Percentiles rank a stretch among this genome's conserved stretches.
Conservation (phyloP, 1,284 basidiomycete genomes). For the Rhodotorula sp. region DNA sequence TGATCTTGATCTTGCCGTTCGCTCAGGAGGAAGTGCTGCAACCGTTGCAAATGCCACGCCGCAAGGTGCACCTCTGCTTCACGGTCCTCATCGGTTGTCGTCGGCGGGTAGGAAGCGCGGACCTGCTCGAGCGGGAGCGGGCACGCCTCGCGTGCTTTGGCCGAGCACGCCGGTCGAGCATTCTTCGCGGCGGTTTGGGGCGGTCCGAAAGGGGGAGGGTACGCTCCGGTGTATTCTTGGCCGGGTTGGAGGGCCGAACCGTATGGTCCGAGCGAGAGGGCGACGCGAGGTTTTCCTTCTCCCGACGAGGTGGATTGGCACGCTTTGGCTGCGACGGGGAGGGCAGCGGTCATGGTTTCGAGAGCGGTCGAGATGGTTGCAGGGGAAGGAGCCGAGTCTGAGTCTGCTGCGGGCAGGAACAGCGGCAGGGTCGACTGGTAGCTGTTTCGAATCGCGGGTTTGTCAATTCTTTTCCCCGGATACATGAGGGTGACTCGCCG, state of each 20-base stretch:
- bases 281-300: background rate
- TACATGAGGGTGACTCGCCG: no score
- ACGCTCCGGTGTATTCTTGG: slow-evolving; percentile 42
- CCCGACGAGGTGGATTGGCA: background rate
- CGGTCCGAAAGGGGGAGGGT: slow-evolving; percentile 36
- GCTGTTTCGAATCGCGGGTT: background rate
- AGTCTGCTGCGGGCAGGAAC: slow-evolving; percentile 19
- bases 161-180: slow-evolving; percentile 1
- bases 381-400: background rate
- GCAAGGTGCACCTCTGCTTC: slow-evolving; percentile 28
- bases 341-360: slow-evolving; percentile 25
- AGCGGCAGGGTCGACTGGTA: slow-evolving; percentile 36
- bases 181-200: background rate
- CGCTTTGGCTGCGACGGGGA: slow-evolving; percentile 15
- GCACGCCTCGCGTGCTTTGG: slow-evolving; percentile 8
- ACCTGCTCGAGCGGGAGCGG: slow-evolving; percentile 16
- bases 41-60: slow-evolving; percentile 34
- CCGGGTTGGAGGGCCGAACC: slow-evolving; percentile 39
- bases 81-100: background rate
- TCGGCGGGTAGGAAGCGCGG: background rate
- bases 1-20: no score
- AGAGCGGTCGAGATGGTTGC: slow-evolving; percentile 3
- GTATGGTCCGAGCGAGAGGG: slow-evolving; percentile 42
- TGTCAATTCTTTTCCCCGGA: background rate
- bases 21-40: slow-evolving; percentile 18